A percentile compares a stretch with the other conserved stretches of the same genome.
These are phyloP conservation scores for Acanthamoeba rhysodes DNA, from an alignment of 208 protist species.

Conservation along the genomic window DNA sequence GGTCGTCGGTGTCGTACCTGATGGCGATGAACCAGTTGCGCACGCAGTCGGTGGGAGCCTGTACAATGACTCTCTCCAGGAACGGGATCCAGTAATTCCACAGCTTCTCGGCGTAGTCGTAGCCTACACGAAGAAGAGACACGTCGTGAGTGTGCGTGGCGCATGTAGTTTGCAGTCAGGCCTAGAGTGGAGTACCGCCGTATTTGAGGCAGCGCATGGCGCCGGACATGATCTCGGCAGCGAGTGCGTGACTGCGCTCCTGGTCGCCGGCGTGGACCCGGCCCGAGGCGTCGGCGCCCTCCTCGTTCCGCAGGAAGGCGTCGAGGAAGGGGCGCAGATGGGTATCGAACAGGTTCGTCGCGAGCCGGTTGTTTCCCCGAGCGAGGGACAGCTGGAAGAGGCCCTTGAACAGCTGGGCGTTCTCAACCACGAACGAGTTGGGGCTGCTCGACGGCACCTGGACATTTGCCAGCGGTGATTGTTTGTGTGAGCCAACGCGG, in stretches of 20 bases:
- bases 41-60: constrained; percentile 7
- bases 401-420: constrained; percentile 63
- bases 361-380: neutral
- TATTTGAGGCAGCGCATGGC: constrained; percentile 47
- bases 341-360: neutral
- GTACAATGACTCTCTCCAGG: neutral
- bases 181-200: neutral
- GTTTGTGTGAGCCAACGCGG: too few species aligned
- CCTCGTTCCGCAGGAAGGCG: neutral
- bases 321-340: neutral
- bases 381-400: constrained; percentile 38
- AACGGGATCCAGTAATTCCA: constrained; percentile 39
- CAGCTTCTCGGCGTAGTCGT: neutral
- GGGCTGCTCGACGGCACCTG: neutral
- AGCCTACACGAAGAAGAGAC: neutral
- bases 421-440: constrained; percentile 1
- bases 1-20: neutral
- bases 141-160: too few species aligned
- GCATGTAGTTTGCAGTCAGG: too few species aligned
- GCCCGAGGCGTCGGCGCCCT: neutral
- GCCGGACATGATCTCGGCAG: neutral
- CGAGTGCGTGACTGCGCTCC: constrained; percentile 27
- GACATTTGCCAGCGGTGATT: neutral
- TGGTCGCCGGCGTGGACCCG: constrained; percentile 28
- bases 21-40: constrained; percentile 41